Evolutionary conservation across 495 filamentous ascomycete genomes (phyloP).

Genomic region (Penicillium angulare): DNA sequence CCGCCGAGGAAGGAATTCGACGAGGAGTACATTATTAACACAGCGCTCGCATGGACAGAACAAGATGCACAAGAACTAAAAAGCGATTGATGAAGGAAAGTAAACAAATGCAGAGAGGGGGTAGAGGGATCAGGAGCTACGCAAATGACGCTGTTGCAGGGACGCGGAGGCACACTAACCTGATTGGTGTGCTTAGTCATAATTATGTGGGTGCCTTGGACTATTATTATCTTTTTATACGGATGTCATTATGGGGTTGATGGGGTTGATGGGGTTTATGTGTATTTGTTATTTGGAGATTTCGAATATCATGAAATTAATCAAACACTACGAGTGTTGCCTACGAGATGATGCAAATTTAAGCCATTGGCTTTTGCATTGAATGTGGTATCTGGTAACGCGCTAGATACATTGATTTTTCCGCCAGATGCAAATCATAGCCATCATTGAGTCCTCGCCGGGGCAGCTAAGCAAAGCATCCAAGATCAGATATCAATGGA

Average conservation of each 20-base stretch:
- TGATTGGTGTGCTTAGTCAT: slow-evolving; percentile 24
- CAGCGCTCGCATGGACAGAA: slow-evolving; percentile 29
- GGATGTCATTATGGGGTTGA: too few species aligned
- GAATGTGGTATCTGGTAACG: too few species aligned
- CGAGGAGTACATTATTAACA: slow-evolving; percentile 75
- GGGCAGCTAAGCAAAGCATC: slow-evolving; percentile 2
- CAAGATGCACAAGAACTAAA: slow-evolving; percentile 17
- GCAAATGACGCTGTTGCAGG: slow-evolving; percentile 29
- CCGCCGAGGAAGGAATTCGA: slow-evolving; percentile 83
- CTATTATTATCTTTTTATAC: background rate
- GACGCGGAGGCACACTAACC: slow-evolving; percentile 30
- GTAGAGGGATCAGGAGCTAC: slow-evolving; percentile 29
- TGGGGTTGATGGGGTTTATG: too few species aligned
- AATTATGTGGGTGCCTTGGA: background rate
- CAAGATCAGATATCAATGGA: background rate
- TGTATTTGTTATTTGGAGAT: too few species aligned
- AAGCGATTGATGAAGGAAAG: slow-evolving; percentile 20
- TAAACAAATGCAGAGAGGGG: slow-evolving; percentile 19
- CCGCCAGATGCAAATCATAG: background rate
- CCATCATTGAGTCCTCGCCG: slow-evolving; percentile 5
- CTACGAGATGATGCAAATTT: too few species aligned
- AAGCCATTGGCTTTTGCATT: too few species aligned
- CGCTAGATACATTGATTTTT: too few species aligned
- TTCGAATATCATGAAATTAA: too few species aligned
- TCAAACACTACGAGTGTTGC: too few species aligned